Conservation (phyloP, 2,329 filamentous ascomycete species). For the Nemania abortiva region DNA sequence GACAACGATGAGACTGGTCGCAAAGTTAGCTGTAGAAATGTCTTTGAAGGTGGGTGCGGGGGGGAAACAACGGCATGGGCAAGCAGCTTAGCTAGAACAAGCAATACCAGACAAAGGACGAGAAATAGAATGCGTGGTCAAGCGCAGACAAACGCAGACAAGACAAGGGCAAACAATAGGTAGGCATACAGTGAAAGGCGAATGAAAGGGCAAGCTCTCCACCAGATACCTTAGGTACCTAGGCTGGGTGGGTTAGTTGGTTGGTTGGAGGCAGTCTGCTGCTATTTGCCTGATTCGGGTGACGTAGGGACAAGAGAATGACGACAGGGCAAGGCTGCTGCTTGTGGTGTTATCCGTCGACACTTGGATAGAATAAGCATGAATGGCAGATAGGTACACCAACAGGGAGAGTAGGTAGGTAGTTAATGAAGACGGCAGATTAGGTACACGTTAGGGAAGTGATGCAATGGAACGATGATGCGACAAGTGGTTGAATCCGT, state of each 20-base stretch:
- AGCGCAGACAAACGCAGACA: background rate
- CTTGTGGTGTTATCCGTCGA: background rate
- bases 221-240: background rate
- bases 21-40: constrained; percentile 5
- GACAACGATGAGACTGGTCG: constrained; percentile 19
- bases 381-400: background rate
- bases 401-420: background rate
- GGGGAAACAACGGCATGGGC: constrained; percentile 12
- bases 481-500: constrained; percentile 11
- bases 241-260: too few species aligned
- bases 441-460: background rate
- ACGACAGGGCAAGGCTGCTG: background rate
- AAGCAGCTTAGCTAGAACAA: background rate
- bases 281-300: background rate
- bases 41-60: constrained; percentile 6
- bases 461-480: constrained; percentile 15
- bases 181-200: background rate
- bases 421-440: background rate
- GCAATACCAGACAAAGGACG: background rate
- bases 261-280: too few species aligned
- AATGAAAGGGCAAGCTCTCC: background rate
- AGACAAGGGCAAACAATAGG: background rate
- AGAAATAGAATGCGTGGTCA: background rate
- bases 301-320: constrained; percentile 1
- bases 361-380: background rate